These are phyloP conservation scores for Tylopilus sp. DNA, from an alignment of 1,284 basidiomycete species.

Conservation along the genomic window DNA sequence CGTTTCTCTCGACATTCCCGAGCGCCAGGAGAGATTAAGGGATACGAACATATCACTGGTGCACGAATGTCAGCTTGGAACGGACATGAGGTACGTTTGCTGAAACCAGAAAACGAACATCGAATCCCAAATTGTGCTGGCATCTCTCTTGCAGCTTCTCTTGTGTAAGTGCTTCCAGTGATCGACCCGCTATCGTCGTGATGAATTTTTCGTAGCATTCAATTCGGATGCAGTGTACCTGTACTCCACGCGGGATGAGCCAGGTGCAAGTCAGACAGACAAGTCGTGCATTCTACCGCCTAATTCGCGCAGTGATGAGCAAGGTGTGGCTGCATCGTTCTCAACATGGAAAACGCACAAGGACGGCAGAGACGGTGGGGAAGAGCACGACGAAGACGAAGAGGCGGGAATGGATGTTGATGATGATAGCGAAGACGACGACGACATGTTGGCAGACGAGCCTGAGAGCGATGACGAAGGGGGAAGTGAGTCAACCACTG, in stretches of 20 bases:
- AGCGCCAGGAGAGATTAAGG: slow-evolving; percentile 32
- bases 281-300: slow-evolving; percentile 20
- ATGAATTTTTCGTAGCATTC: slow-evolving; percentile 49
- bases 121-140: slow-evolving; percentile 9
- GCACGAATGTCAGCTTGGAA: slow-evolving; percentile 70
- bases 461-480: slow-evolving; percentile 36
- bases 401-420: slow-evolving; percentile 27
- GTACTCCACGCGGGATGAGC: slow-evolving; percentile 76
- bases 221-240: slow-evolving; percentile 74
- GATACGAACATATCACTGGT: slow-evolving; percentile 71
- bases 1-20: slow-evolving; percentile 63
- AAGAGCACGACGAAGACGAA: slow-evolving; percentile 16
- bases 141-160: slow-evolving; percentile 20
- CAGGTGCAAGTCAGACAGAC: slow-evolving; percentile 21
- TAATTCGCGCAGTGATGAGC: slow-evolving; percentile 14
- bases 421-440: slow-evolving; percentile 24
- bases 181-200: slow-evolving; percentile 8
- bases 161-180: slow-evolving; percentile 24
- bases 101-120: neutral
- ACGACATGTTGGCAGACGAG: slow-evolving; percentile 18
- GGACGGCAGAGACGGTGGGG: slow-evolving; percentile 2
- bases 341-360: neutral
- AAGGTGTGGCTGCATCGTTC: neutral
- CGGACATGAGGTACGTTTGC: slow-evolving; percentile 65
- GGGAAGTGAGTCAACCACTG: slow-evolving; percentile 24